A percentile compares a stretch with the other conserved stretches of the same genome.
These are phyloP conservation scores for Fraxinus anomala DNA, from an alignment of 257 asterid species.

Conservation along the genomic window DNA sequence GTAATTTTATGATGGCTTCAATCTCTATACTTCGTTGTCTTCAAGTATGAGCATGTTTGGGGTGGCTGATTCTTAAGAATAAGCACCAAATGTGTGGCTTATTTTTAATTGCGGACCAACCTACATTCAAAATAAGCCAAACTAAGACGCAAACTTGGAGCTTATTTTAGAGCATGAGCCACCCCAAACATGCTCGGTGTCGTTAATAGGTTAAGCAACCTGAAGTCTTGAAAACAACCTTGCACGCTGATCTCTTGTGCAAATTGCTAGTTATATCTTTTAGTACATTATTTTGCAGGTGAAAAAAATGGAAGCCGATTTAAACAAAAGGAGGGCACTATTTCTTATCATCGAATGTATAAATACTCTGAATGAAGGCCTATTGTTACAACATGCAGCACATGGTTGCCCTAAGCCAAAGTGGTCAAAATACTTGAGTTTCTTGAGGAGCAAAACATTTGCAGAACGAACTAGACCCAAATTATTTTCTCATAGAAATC, in stretches of 20 bases:
- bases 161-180: too few species aligned
- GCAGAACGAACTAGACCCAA: slow-evolving; percentile 77
- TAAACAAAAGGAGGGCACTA: slow-evolving; percentile 66
- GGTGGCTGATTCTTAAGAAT: too few species aligned
- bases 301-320: slow-evolving; percentile 60
- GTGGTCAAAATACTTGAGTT: slow-evolving; percentile 91
- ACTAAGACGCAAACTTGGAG: too few species aligned
- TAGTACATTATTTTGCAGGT: slow-evolving; percentile 47
- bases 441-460: slow-evolving; percentile 79
- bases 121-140: too few species aligned
- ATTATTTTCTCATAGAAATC: slow-evolving; percentile 56
- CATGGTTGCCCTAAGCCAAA: slow-evolving; percentile 80
- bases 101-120: too few species aligned
- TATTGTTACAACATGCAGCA: slow-evolving; percentile 70
- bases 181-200: too few species aligned
- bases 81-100: too few species aligned
- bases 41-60: too few species aligned
- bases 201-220: background rate
- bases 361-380: slow-evolving; percentile 81
- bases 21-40: background rate
- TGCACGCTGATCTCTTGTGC: background rate
- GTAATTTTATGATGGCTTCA: background rate
- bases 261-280: slow-evolving; percentile 1
- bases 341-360: slow-evolving; percentile 74
- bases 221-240: background rate